phyloP scores from a whole-genome alignment of 192 early-diverging fungal species.

The Podila verticillata region DNA sequence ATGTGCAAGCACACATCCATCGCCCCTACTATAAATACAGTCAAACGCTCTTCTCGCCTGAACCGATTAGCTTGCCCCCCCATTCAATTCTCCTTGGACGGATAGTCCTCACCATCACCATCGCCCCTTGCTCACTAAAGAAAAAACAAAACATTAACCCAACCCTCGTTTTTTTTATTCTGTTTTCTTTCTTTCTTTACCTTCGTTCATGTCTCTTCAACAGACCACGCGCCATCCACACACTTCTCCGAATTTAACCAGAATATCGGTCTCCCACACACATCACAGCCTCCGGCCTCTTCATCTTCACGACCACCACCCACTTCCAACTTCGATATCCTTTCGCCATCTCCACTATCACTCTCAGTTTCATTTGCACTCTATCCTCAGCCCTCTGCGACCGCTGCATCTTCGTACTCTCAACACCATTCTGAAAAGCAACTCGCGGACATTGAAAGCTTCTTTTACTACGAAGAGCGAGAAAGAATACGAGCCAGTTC shows the following conservation, averaged over 20 bases:
- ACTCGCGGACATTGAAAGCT: neutral
- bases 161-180: no score
- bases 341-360: neutral
- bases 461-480: no score
- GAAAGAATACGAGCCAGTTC: no score
- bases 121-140: neutral
- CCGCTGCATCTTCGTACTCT: neutral
- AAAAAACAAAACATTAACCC: neutral
- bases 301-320: neutral
- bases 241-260: neutral
- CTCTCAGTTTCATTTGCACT: neutral
- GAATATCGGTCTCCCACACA: neutral
- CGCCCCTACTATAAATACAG: no score
- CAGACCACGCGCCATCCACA: neutral
- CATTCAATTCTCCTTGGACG: no score
- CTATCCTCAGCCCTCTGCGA: neutral
- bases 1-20: no score
- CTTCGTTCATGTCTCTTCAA: neutral
- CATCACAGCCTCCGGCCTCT: neutral
- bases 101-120: neutral
- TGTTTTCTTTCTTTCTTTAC: slow-evolving; percentile 1
- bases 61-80: no score
- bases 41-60: no score
- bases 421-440: neutral
- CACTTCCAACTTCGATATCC: neutral